Conservation (phyloP, 176 grass and related monocot genomes). For the Oryza punctata region DNA sequence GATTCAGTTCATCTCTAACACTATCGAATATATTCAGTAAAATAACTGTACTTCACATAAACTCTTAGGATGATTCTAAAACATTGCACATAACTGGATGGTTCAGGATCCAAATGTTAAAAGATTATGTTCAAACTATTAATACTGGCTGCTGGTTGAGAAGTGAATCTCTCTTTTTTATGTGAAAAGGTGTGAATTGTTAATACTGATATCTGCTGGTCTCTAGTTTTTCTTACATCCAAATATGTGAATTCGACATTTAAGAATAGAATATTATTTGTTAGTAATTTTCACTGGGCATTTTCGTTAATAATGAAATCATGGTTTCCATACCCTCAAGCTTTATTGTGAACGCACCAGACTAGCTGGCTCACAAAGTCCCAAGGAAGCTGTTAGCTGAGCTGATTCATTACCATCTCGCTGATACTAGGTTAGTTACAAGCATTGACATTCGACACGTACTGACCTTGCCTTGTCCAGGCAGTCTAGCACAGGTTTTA, state of each 20-base stretch:
- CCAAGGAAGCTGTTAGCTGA: background rate
- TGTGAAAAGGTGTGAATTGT: background rate
- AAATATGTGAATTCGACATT: conserved; percentile 10
- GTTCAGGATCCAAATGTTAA: background rate
- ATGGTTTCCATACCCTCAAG: background rate
- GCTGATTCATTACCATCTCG: background rate
- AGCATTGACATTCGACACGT: background rate
- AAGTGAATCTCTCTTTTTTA: background rate
- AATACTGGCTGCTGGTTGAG: no score
- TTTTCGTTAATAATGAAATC: conserved; percentile 6
- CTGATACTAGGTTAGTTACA: background rate
- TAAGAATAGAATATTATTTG: background rate
- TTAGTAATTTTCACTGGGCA: background rate
- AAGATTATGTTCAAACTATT: background rate
- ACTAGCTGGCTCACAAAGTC: conserved; percentile 6
- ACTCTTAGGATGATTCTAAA: conserved; percentile 1
- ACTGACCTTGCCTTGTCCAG: background rate
- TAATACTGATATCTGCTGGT: background rate
- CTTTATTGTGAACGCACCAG: conserved; percentile 16
- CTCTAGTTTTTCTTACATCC: background rate
- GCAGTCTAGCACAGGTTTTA: background rate
- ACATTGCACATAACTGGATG: background rate
- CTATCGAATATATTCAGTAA: conserved; percentile 3
- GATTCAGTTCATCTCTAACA: background rate
- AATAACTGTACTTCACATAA: background rate